Conservation (phyloP, 2,329 filamentous ascomycete genomes). For the Rachicladosporium sp. region DNA sequence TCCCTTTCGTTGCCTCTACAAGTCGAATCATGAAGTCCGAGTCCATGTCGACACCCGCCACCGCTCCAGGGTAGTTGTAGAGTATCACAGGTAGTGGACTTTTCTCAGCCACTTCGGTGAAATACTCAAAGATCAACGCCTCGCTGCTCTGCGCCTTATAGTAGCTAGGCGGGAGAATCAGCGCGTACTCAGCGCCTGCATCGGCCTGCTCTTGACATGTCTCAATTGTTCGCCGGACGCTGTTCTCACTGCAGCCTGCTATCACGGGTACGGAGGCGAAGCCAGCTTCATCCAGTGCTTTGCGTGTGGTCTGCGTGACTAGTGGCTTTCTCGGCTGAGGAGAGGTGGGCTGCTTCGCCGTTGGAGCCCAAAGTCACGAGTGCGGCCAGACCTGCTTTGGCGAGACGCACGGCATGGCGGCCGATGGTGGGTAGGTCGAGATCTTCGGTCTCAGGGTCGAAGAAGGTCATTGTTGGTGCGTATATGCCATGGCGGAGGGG, state of each 20-base stretch:
- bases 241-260: slow-evolving; percentile 69
- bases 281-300: slow-evolving; percentile 70
- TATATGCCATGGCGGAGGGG: slow-evolving; percentile 73
- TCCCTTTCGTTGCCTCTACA: slow-evolving; percentile 58
- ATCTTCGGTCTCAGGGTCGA: slow-evolving; percentile 71
- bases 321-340: slow-evolving; percentile 61
- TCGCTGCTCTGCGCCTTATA: slow-evolving; percentile 69
- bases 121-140: slow-evolving; percentile 60
- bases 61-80: slow-evolving; percentile 86
- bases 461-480: slow-evolving; percentile 83
- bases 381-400: slow-evolving; percentile 64
- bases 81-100: slow-evolving; percentile 68
- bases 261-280: slow-evolving; percentile 68
- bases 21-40: slow-evolving; percentile 74
- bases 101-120: slow-evolving; percentile 59
- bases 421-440: slow-evolving; percentile 70
- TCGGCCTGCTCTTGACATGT: slow-evolving; percentile 53
- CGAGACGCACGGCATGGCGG: slow-evolving; percentile 67
- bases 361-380: slow-evolving; percentile 84
- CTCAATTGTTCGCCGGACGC: slow-evolving; percentile 67
- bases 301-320: slow-evolving; percentile 65
- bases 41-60: slow-evolving; percentile 79
- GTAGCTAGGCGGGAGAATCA: slow-evolving; percentile 72
- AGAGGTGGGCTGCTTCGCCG: slow-evolving; percentile 78
- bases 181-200: slow-evolving; percentile 66